Evolutionary conservation across 2,329 filamentous ascomycete genomes (phyloP).

Genomic region (Claviceps maximensis): DNA sequence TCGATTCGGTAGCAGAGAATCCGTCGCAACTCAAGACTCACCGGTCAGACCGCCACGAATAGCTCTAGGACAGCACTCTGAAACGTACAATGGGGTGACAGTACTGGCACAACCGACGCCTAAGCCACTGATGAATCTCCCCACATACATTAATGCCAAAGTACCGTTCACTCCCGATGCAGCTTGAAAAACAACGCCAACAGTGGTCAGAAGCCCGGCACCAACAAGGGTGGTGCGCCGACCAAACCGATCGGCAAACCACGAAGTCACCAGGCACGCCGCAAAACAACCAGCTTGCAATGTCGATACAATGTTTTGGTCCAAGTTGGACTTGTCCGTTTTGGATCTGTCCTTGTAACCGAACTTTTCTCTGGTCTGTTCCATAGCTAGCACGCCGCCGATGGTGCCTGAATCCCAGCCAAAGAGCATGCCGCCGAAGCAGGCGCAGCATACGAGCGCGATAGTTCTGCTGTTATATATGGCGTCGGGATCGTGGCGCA

Average conservation of each 20-base stretch:
- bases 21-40: constrained; percentile 9
- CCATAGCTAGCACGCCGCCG: constrained; percentile 51
- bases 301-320: constrained; percentile 56
- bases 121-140: constrained; percentile 39
- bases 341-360: constrained; percentile 18
- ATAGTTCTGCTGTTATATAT: constrained; percentile 61
- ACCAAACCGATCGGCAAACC: constrained; percentile 40
- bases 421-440: constrained; percentile 50
- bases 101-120: constrained; percentile 37
- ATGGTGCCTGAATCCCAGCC: constrained; percentile 50
- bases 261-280: constrained; percentile 44
- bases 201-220: constrained; percentile 41
- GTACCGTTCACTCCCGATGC: constrained; percentile 39
- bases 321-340: constrained; percentile 35
- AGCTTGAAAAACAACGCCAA: constrained; percentile 53
- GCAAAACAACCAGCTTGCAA: constrained; percentile 57
- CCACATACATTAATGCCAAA: constrained; percentile 51
- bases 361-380: constrained; percentile 36
- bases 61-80: constrained; percentile 35
- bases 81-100: constrained; percentile 30
- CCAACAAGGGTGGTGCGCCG: constrained; percentile 41
- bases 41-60: constrained; percentile 37
- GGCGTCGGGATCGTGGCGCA: constrained; percentile 51
- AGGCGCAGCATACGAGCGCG: constrained; percentile 48
- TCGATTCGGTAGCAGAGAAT: neutral